Evolutionary conservation across 345 rosid genomes (phyloP).

Genomic region (Erucastrum elatum): DNA sequence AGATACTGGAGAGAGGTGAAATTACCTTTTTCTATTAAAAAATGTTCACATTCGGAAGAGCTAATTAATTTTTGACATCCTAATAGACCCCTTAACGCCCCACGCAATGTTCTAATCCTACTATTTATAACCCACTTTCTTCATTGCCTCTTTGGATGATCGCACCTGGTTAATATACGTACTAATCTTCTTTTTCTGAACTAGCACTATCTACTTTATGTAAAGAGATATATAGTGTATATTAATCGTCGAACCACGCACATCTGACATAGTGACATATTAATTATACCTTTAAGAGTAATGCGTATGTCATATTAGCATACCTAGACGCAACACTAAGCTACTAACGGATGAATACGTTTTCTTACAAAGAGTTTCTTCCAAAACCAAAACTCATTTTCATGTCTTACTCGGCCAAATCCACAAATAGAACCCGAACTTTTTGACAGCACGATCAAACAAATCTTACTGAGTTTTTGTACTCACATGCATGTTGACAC

Average conservation of each 20-base stretch:
- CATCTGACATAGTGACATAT: background rate
- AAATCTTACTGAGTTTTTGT: background rate
- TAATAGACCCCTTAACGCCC: too few relatives aligned
- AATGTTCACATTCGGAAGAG: background rate
- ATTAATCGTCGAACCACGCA: background rate
- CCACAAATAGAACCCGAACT: conserved; percentile 18
- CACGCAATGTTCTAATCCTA: too few relatives aligned
- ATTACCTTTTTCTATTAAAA: background rate
- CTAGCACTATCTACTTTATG: conserved; percentile 1
- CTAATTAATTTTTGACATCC: too few relatives aligned
- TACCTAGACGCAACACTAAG: conserved; percentile 26
- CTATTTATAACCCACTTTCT: too few relatives aligned
- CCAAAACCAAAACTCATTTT: conserved; percentile 20
- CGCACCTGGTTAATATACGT: too few relatives aligned
- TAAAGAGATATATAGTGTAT: background rate
- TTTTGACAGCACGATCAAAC: background rate
- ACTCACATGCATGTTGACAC: background rate
- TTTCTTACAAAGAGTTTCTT: conserved; percentile 27
- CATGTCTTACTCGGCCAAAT: conserved; percentile 24
- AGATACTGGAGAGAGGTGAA: too few relatives aligned
- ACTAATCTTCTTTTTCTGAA: background rate
- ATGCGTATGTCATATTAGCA: conserved; percentile 11
- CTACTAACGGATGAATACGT: conserved; percentile 28
- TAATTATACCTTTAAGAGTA: conserved; percentile 1
- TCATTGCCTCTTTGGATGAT: too few relatives aligned